Evolutionary conservation across 2,329 filamentous ascomycete species (phyloP), one percentile per base, ranked within the genome.

Genomic region (Fusarium xyrophilum): DNA sequence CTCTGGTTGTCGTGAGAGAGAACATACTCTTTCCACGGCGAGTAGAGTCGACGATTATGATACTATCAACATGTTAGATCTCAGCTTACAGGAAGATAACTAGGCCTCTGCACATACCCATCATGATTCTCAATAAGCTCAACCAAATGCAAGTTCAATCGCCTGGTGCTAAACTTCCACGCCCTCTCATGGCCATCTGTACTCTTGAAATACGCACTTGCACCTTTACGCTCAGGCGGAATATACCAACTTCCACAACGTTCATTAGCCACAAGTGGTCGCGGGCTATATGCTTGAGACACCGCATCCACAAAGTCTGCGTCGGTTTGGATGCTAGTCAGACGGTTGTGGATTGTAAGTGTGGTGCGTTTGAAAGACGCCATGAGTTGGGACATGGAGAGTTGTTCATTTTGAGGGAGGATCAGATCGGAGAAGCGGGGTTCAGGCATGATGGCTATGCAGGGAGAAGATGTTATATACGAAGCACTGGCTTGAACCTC

Each of bases 181-280:
- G 96, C 89, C 12, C 92, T 90, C 54, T 89, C 89, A 78, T 99
- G 96, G 2, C 96, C 96, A 80, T 99, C 96, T 4, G 96, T 99
- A 79, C 93, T 97, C 84, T 99, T 99, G 81, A 98, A 99, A 80
- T 98, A 99, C 33, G 91, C 92, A 69, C 91, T 93, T 33, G 87
- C 91, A 2, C 76, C 80, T 79, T 95, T 96, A 28, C 75, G 74
- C 11, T 78, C 78, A 0, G 90, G 90, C 35, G 83, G 80, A 28
- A 98, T 91, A 77, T 98, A 98, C 96, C 96, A 99, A 79, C 92
- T 95, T 1, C 96, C 96, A 77, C 96, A 98, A 63, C 96, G 87
- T 82, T 98, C 94, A 76, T 99, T 99, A 32, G 95, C 93, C 17
- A 98, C 83, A 3, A 98, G 82, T 0, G 93, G 93, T 3, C 95